Base-by-base conservation (phyloP, 306 rosid genomes). In the Castanea sativa region DNA sequence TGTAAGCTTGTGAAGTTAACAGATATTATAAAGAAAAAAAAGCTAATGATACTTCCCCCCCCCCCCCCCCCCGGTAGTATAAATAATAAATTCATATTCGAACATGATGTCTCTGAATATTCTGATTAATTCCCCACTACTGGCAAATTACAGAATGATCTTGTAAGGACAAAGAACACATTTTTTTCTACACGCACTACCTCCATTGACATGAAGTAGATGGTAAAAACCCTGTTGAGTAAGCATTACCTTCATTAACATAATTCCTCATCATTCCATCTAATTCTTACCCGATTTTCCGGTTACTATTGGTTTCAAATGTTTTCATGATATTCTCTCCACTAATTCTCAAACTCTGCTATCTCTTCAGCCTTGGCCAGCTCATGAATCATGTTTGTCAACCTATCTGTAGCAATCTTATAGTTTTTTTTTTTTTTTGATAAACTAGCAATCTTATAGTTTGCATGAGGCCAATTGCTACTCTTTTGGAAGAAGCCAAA, bases 301-400 rank as follows among this genome's bases (percentile, higher is more conserved):
- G 30, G 13, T 65, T 32, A 32, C 16, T 65, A 60, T 18, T 35
- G n/a, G 72, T 67, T 67, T 67, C 25, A n/a, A 21, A 20, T 59
- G 49, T 33, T 19, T 49, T 10, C 27, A 33, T 67, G 25, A 67
- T 67, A 33, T 33, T 19, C 27, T 67, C 4, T 21, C 27, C 52
- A 33, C 49, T 67, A 35, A 67, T 67, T 67, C 13, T 67, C 72
- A 35, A 67, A 67, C 27, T 33, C 52, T 67, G 29, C 25, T 35
- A 8, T 67, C 16, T 67, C 72, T 67, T 45, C 52, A 67, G 72
- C 52, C 72, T 35, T 67, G 72, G 72, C 72, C 52, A 67, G 72
- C 52, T 67, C 72, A 33, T 19, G 20, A 19, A n/a, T 67, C 51
- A 35, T 67, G 25, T 35, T 67, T 33, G 72, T 67, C 51, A 67